Evolutionary conservation across 257 asterid genomes (phyloP).

Genomic region (Asclepias syriaca): DNA sequence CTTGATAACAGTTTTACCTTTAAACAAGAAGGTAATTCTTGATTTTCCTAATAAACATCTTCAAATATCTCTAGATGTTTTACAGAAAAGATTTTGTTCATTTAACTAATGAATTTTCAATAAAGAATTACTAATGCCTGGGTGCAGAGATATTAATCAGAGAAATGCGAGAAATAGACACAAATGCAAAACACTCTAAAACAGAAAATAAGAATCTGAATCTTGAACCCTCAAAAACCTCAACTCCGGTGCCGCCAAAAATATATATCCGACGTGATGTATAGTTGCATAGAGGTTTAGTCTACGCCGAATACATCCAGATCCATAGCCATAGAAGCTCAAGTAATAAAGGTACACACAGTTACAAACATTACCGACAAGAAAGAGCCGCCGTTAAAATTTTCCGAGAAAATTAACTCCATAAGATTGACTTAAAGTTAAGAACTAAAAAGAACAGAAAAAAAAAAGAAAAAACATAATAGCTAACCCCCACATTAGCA

Average conservation of each 20-base stretch:
- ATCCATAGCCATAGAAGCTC: conserved; percentile 8
- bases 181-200: not conserved
- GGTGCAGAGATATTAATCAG: not conserved
- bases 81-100: not conserved
- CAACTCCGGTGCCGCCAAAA: not conserved
- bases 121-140: too few relatives aligned
- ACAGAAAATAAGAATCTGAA: not conserved
- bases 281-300: not conserved
- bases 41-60: not conserved
- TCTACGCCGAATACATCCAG: conserved; percentile 8
- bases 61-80: not conserved
- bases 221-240: conserved; percentile 9
- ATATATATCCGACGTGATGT: not conserved
- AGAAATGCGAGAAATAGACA: not conserved
- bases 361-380: not conserved
- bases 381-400: not conserved
- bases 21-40: not conserved
- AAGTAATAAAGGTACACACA: not conserved
- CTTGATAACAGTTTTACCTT: not conserved
- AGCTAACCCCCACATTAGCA: not conserved
- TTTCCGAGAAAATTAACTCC: not conserved
- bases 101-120: not conserved
- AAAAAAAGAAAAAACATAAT: not conserved
- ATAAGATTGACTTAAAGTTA: not conserved
- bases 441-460: not conserved